A percentile compares a stretch with the other conserved stretches of the same genome.
Evolutionary conservation across 495 filamentous ascomycete genomes (phyloP).

Genomic region (Haplographium delicatum): DNA sequence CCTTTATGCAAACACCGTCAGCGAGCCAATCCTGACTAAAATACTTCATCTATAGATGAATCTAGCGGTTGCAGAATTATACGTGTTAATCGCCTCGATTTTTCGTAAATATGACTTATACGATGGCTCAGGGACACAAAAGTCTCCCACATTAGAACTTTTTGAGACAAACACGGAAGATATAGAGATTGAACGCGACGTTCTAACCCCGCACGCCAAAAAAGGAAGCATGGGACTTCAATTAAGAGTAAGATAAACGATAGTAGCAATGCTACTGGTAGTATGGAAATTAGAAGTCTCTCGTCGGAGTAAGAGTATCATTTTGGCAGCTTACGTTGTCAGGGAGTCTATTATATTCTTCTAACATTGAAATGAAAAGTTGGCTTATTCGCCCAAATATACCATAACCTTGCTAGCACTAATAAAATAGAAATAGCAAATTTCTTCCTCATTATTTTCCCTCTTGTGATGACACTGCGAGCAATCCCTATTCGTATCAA

Average conservation of each 20-base stretch:
- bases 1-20: not conserved
- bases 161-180: conserved; percentile 12
- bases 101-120: conserved; percentile 26
- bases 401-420: too few species aligned
- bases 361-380: too few species aligned
- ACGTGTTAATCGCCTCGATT: conserved; percentile 31
- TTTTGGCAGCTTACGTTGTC: too few species aligned
- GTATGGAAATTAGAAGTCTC: too few species aligned
- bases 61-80: conserved; percentile 37
- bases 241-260: conserved; percentile 4
- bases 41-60: conserved; percentile 35
- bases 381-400: too few species aligned
- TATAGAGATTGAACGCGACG: conserved; percentile 11
- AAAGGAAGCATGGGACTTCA: conserved; percentile 7
- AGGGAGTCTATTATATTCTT: too few species aligned
- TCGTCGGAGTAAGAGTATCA: too few species aligned
- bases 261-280: too few species aligned
- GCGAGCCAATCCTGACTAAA: not conserved
- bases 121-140: conserved; percentile 4
- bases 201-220: not conserved
- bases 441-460: too few species aligned
- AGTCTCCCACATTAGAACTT: conserved; percentile 3
- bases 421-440: too few species aligned
- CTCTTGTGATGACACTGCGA: too few species aligned
- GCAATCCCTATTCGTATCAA: too few species aligned